Evolutionary conservation across 371 early-diverging fungal species (phyloP).

Genomic region (Fennellomyces sp.): DNA sequence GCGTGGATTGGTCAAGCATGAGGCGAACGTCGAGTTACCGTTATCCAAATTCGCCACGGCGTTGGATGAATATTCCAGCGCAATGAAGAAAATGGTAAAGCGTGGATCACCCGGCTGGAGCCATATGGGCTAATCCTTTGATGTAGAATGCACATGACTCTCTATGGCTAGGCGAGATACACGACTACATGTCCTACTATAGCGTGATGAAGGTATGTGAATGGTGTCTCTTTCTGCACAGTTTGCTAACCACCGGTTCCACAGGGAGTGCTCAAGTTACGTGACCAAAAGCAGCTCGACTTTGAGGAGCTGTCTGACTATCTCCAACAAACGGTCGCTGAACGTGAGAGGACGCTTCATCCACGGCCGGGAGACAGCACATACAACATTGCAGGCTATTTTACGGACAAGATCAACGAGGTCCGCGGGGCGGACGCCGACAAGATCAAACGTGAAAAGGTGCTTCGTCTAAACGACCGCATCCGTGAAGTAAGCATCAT

Average conservation of each 20-base stretch:
- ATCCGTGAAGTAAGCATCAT: constrained; percentile 75
- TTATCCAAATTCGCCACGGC: constrained; percentile 69
- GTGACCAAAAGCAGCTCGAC: constrained; percentile 95
- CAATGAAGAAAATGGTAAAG: constrained; percentile 74
- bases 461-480: constrained; percentile 72
- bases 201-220: constrained; percentile 74
- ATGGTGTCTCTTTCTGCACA: too few species aligned
- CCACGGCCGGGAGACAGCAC: constrained; percentile 51
- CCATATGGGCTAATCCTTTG: background rate
- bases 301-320: constrained; percentile 87
- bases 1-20: constrained; percentile 77
- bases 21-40: constrained; percentile 73
- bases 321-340: constrained; percentile 65
- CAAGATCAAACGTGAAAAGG: constrained; percentile 75
- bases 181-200: constrained; percentile 89
- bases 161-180: constrained; percentile 76
- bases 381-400: constrained; percentile 71
- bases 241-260: too few species aligned
- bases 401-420: constrained; percentile 90
- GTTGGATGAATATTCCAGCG: constrained; percentile 58
- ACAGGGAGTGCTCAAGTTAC: constrained; percentile 73
- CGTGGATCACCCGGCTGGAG: too few species aligned
- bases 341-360: constrained; percentile 61
- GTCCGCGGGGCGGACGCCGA: constrained; percentile 89
- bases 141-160: constrained; percentile 50